These are phyloP conservation scores for Aspergillus novofumigatus DNA, from an alignment of 2,329 filamentous ascomycete species.

Conservation along the genomic window DNA sequence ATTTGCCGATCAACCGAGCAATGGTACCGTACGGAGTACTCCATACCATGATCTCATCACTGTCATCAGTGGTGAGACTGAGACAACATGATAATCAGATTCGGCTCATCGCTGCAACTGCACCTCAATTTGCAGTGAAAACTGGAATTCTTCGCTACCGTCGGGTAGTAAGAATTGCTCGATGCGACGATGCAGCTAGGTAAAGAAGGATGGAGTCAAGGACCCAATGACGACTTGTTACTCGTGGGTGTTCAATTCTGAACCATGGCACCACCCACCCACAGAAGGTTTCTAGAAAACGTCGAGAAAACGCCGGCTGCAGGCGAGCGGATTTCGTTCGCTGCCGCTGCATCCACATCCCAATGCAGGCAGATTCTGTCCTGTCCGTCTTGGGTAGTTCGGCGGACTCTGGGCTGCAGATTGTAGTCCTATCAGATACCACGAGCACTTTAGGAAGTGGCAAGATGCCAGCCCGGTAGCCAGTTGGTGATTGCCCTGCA, in stretches of 20 bases:
- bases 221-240: slow-evolving; percentile 19
- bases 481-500: not conserved
- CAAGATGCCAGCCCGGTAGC: not conserved
- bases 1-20: not conserved
- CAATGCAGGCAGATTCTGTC: slow-evolving; percentile 1
- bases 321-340: not conserved
- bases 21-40: not conserved
- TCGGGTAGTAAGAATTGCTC: not conserved
- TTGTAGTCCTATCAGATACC: not conserved
- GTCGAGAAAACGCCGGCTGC: slow-evolving; percentile 23
- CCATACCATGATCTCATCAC: not conserved
- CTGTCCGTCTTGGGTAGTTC: not conserved
- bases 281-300: slow-evolving; percentile 33
- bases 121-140: not conserved
- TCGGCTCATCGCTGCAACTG: not conserved
- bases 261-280: slow-evolving; percentile 1
- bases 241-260: not conserved
- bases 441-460: not conserved
- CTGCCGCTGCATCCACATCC: not conserved
- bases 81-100: not conserved
- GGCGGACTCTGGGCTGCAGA: no score
- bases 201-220: not conserved
- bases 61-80: not conserved
- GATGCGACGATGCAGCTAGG: slow-evolving; percentile 9
- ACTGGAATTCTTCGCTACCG: no score